Evolutionary conservation across 176 grass and related monocot species (phyloP), one percentile per base, ranked within the genome.

Genomic region (Secale cereale): DNA sequence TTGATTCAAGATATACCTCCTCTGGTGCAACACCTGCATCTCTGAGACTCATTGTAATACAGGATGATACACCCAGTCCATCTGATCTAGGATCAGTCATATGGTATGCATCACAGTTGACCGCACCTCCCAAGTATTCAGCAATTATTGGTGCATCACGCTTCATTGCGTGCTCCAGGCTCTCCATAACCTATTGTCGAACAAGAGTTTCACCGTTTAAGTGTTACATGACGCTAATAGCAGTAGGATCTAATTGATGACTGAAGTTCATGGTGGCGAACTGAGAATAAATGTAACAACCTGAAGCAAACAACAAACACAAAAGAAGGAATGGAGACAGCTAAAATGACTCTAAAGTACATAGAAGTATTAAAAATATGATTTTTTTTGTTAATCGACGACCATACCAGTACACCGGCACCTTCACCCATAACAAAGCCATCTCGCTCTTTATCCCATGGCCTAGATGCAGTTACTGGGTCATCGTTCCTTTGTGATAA

Each of bases 351-450:
- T 4, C 60, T 86, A 46, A n/a, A 41, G 46, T 48, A 59, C 7
- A 59, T 74, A 59, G 41, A 8, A 81, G 22, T 39, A 77, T 50
- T 10, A 64, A 28, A 88, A 74, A 56, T 16, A 36, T 54, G 9
- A 7, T 27, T 26, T 5, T 20, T 17, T 16, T 32, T 69, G 29
- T 37, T 56, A 85, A 85, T 48, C 19, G 27, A 29, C 6, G 48
- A 66, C 9, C 85, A 70, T 90, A 93, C 88, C 81, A 93, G 78
- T 41, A 93, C 82, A 54, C 91, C 91, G 79, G 91, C 85, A 87
- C 91, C 91, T 87, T 93, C 91, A n/a, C 91, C 91, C 91, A 93
- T 93, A 64, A 93, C 91, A 93, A 90, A 93, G 3, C 91, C 91
- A 82, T 93, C 91, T 39, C 91, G 65, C 54, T 79, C 91, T 80